phyloP scores from a whole-genome alignment of 1,284 basidiomycete genomes.

The Inonotus obliquus region DNA sequence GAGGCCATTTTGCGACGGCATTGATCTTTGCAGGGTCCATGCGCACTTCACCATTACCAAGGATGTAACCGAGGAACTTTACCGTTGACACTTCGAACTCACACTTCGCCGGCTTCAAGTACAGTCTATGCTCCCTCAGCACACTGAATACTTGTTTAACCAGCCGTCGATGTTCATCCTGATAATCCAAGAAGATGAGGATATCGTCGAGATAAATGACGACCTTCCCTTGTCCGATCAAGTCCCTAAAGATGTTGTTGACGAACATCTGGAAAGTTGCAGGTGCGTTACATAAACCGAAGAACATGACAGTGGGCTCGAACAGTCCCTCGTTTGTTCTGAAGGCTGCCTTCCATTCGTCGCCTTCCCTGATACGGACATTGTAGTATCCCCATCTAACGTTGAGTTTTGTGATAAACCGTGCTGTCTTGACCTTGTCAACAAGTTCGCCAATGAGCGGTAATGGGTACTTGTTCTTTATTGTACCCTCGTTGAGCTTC shows the following conservation, averaged over 20 bases:
- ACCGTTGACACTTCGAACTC: background rate
- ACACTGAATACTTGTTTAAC: background rate
- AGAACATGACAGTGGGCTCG: background rate
- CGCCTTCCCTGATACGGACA: background rate
- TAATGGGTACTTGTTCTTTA: slow-evolving; percentile 34
- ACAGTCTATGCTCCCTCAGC: background rate
- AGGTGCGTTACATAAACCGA: background rate
- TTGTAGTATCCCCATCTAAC: slow-evolving; percentile 30
- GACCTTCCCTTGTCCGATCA: background rate
- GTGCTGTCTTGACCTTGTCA: slow-evolving; percentile 26
- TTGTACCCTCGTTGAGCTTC: slow-evolving; percentile 32
- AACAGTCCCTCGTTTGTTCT: background rate
- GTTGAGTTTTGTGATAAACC: slow-evolving; percentile 35
- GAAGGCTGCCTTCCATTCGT: background rate
- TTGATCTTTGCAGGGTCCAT: slow-evolving; percentile 22
- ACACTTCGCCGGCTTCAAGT: background rate
- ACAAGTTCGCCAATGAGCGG: slow-evolving; percentile 34
- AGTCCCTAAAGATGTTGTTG: background rate
- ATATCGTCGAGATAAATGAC: background rate
- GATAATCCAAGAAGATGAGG: background rate
- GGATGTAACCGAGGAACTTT: background rate
- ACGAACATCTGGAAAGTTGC: background rate
- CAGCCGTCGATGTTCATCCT: background rate
- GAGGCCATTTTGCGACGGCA: slow-evolving; percentile 23
- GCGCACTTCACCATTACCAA: background rate